Base-by-base conservation (phyloP, 306 rosid genomes). In the Prunus mume region DNA sequence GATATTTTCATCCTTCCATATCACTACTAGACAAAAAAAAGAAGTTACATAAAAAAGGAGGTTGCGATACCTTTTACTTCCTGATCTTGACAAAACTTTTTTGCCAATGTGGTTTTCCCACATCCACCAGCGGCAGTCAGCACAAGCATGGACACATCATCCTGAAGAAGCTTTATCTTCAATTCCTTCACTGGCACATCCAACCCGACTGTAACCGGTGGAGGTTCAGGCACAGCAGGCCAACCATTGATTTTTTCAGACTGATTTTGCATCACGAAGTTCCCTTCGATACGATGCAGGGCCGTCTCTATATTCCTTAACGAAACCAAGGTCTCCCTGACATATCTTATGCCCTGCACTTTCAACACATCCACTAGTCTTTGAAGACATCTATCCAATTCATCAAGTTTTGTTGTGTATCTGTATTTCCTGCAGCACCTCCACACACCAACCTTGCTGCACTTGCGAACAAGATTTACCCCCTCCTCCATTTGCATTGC, bases 71-170 rank as follows among this genome's bases (percentile, higher is more conserved):
- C 92, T 83, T 66, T 71, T 3, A 87, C 80, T 20, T 89, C 64
- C 10, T 69, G 62, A n/a, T 91, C 93, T 49, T 77, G 81, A 72
- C 89, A 88, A 28, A 91, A 70, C 72, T 1, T 81, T 60, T 71
- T 81, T 8, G 81, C 91, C 65, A 91, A 78, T 0, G 96, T 82
- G 4, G 93, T 82, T 80, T 88, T 91, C 50, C 96, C 93, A 2
- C 83, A 79, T 43, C 93, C 96, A 13, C 69, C 85, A 1, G 83
- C 50, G 20, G 87, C 90, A 7, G 93, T 85, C 12, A 91, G 61
- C 6, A 84, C 86, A 54, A 79, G 64, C 75, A 87, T 67, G 0
- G 87, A 70, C 1, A 32, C 27, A 1, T 28, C 82, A 52, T 65
- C 69, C 18, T 47, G 68, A 1, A 87, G 75, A 71, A 88, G 79